Base-by-base conservation (phyloP, 257 asterid genomes). In the Nicotiana undulata region DNA sequence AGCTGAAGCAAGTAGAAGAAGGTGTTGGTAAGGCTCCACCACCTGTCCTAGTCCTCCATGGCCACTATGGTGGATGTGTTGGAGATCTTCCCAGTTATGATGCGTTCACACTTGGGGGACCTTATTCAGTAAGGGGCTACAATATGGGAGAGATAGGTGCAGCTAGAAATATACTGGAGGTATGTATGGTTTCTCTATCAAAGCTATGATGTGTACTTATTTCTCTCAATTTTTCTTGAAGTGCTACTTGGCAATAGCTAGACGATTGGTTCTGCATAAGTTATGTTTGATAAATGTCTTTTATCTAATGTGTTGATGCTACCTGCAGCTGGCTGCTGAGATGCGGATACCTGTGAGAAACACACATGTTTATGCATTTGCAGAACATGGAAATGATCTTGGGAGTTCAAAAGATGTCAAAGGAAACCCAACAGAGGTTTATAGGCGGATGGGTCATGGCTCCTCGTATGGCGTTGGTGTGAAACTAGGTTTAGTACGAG, bases 131-230 rank as follows among this genome's bases (percentile, higher is more conserved):
- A 4, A 87, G 99, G 76, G 98, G 99, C 67, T 96, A 96, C 85
- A 94, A 91, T 86, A 91, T 96, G 98, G 99, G 99, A 79, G 99
- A 96, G 90, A 85, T 96, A 79, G 99, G 98, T 67, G 98, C 98
- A 20, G 97, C 99, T 53, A 89, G 98, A 88, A 91, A 91, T 83
- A 89, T 93, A 64, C 88, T 96, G 2, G 98, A 96, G 98, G 99
- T 92, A 86, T 49, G 79, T 44, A 52, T 17, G 31, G 26, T 7
- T 72, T 49, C 44, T 24, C 31, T 9, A 10, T 67, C 56, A 20
- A 37, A 68, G 76, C 18, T 37, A 20, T 2, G n/a, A 40, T 40
- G 11, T n/a, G 56, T 2, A 12, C 26, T 49, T 40, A 40, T 24
- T 26, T 7, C 9, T 26, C 5, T 74, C 24, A 15, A 11, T 24